These are phyloP conservation scores for Sclerotinia nivalis DNA, from an alignment of 2,329 filamentous ascomycete species.

Conservation along the genomic window DNA sequence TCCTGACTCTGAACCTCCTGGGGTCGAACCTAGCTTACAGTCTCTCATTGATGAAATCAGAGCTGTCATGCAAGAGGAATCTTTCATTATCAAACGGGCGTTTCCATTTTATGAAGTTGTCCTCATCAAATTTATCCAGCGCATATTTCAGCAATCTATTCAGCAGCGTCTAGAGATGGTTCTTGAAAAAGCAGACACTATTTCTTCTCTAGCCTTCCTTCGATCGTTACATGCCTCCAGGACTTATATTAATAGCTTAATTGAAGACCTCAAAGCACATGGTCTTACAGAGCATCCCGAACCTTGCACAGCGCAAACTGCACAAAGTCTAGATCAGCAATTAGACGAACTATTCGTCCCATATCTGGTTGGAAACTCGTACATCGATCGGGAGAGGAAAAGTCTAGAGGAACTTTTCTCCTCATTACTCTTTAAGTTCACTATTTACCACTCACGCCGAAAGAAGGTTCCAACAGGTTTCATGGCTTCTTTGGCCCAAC, in stretches of 20 bases:
- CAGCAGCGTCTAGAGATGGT: conserved; percentile 96
- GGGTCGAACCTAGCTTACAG: conserved; percentile 88
- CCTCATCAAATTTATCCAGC: conserved; percentile 86
- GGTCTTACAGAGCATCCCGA: conserved; percentile 95
- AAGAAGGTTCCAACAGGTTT: conserved; percentile 91
- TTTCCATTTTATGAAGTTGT: conserved; percentile 98
- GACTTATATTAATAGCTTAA: conserved; percentile 80
- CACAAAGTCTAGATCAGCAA: conserved; percentile 71
- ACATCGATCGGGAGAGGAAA: conserved; percentile 68
- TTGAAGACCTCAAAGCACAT: conserved; percentile 92
- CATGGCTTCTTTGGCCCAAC: conserved; percentile 87
- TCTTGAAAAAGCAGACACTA: conserved; percentile 86
- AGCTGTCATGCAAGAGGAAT: conserved; percentile 95
- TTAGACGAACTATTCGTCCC: conserved; percentile 76
- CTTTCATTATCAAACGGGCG: conserved; percentile 91
- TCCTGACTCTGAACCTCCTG: conserved; percentile 87
- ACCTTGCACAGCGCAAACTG: conserved; percentile 80
- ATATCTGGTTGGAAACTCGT: conserved; percentile 67
- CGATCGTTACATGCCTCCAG: conserved; percentile 88
- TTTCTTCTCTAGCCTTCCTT: conserved; percentile 89
- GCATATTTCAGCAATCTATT: conserved; percentile 96
- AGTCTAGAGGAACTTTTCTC: conserved; percentile 81
- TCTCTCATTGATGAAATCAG: conserved; percentile 91
- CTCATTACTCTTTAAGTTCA: conserved; percentile 93
- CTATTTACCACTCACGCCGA: conserved; percentile 84